Percentiles rank a stretch among this genome's conserved stretches.
Evolutionary conservation across 306 rosid species (phyloP).

Genomic region (Ammopiptanthus mongolicus): DNA sequence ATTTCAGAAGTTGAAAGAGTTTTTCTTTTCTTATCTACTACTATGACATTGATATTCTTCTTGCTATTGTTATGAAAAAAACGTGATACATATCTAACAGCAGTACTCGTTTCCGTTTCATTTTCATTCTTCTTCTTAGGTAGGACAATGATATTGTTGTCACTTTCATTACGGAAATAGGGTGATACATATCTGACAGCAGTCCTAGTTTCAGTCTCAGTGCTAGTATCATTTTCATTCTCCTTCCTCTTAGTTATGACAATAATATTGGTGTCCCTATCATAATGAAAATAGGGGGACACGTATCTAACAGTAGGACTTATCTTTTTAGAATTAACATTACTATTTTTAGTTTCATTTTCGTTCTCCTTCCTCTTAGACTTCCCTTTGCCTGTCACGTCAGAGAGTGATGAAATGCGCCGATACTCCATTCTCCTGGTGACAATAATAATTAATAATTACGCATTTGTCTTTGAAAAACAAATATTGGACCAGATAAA

Average conservation of each 20-base stretch:
- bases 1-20: constrained; percentile 33
- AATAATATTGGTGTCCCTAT: too few species aligned
- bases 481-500: neutral
- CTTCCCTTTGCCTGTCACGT: neutral
- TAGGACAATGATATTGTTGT: too few species aligned
- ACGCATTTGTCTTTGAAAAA: neutral
- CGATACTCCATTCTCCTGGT: neutral
- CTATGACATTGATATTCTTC: neutral
- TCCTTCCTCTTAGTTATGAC: too few species aligned
- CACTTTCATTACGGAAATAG: too few species aligned
- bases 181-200: too few species aligned
- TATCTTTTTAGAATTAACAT: too few species aligned
- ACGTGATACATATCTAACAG: constrained; percentile 2
- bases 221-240: too few species aligned
- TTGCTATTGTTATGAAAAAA: neutral
- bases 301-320: too few species aligned
- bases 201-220: neutral
- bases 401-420: neutral
- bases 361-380: neutral
- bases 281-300: too few species aligned
- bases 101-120: neutral
- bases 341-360: neutral
- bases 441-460: neutral
- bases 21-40: neutral
- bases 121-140: too few species aligned